Conservation (phyloP, 768 basidiomycete species). For the Boletus fagicola region DNA sequence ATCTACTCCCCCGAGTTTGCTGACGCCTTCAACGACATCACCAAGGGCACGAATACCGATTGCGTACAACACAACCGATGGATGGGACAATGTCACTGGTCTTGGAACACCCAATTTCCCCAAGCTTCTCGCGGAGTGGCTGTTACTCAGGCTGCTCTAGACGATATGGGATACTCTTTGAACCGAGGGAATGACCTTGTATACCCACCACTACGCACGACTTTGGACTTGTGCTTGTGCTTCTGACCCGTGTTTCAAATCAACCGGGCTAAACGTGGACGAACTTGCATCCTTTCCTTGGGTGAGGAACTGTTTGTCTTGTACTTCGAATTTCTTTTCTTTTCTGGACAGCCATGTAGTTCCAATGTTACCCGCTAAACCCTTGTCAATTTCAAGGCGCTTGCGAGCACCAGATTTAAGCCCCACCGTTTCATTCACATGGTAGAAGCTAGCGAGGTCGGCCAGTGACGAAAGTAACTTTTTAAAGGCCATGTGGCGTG, state of each 20-base stretch:
- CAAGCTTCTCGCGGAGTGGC: conserved; percentile 38
- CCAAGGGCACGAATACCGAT: conserved; percentile 42
- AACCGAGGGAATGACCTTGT: too few species aligned
- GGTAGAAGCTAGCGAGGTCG: too few species aligned
- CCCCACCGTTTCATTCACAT: too few species aligned
- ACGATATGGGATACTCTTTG: background rate
- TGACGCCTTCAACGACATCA: conserved; percentile 41
- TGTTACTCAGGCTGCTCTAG: conserved; percentile 26
- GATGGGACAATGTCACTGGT: conserved; percentile 50
- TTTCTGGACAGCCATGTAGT: background rate
- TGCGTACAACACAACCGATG: conserved; percentile 36
- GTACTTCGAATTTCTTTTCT: background rate
- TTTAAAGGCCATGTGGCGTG: too few species aligned
- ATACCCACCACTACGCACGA: background rate
- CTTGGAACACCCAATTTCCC: conserved; percentile 47
- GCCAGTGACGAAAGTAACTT: too few species aligned
- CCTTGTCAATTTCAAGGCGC: too few species aligned
- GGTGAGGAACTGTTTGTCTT: background rate
- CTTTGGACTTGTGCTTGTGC: background rate
- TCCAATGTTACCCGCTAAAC: too few species aligned
- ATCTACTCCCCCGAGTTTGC: conserved; percentile 9
- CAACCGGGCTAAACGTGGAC: background rate
- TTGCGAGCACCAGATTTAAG: too few species aligned
- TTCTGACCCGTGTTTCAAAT: background rate
- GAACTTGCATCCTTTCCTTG: background rate